Evolutionary conservation across 2,329 filamentous ascomycete species (phyloP), one percentile per base, ranked within the genome.

Genomic region (Fusarium proliferatum): DNA sequence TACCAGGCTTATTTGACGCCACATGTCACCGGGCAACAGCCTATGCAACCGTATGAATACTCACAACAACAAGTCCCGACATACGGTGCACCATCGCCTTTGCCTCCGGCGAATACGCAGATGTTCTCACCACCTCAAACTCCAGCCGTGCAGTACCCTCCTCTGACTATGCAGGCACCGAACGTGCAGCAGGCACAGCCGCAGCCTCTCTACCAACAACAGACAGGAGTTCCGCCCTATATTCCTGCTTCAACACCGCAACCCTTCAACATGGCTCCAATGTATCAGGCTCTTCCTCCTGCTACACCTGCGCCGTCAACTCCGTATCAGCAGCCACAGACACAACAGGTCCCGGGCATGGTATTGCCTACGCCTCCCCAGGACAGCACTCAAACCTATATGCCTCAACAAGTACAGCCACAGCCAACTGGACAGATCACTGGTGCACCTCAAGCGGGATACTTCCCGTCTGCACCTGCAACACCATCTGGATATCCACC

Each of bases 211-310:
- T 63, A 55, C 2, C 38, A 38, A 1, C 64, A 67, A 0, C 38
- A 55, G 7, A 6, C 58, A 7, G 16, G 11, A 19, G 17, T 16
- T 1, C 42, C 49, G 5, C 12, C 21, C 3, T 68, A 59, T n/a
- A 70, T 45, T 1, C n/a, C 52, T 6, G 3, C 23, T 2, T 7
- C 28, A 10, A 28, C 63, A 16, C 16, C 65, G 8, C 64, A 67
- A 4, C 10, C 62, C 2, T 77, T 65, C 9, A 43, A 71, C 38
- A 71, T 77, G 75, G 13, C 48, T 2, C 46, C 68, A 1, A 64
- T 77, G 41, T 59, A 55, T 13, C 52, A 64, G 1, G 71, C 75
- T 10, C 75, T 77, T 9, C 75, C 74, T 19, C 21, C 23, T 1
- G 21, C 55, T 3, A 55, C 51, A 2, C n/a, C 63, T 9, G 26